Percentiles rank a stretch among this genome's conserved stretches.
Evolutionary conservation across 2,329 filamentous ascomycete species (phyloP).

Genomic region (Sarocladium kiliense): DNA sequence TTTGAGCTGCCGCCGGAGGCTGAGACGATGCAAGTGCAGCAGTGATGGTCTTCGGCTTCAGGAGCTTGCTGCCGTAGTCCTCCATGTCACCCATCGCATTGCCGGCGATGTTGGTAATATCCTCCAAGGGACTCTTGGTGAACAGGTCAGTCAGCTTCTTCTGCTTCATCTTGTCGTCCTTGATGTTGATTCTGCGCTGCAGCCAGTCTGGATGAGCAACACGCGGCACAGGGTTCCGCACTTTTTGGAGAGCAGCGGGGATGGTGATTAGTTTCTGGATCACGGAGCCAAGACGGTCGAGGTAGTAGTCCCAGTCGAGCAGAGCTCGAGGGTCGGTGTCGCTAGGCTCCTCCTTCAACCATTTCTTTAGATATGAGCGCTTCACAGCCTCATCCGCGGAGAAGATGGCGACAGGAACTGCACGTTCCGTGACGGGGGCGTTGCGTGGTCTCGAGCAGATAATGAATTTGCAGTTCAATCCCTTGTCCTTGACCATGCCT

Average conservation of each 20-base stretch:
- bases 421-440: conserved; percentile 89
- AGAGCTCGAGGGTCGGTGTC: conserved; percentile 87
- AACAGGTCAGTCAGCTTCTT: conserved; percentile 98
- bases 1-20: conserved; percentile 45
- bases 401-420: conserved; percentile 94
- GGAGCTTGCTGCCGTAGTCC: conserved; percentile 67
- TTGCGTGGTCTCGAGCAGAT: conserved; percentile 84
- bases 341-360: conserved; percentile 86
- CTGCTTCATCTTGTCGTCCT: conserved; percentile 97
- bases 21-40: conserved; percentile 52
- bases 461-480: conserved; percentile 98
- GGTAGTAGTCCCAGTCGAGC: conserved; percentile 96
- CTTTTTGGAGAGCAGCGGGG: conserved; percentile 89
- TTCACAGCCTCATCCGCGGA: conserved; percentile 88
- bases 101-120: conserved; percentile 62
- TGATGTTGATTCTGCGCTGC: conserved; percentile 85
- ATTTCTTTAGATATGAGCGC: conserved; percentile 85
- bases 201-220: conserved; percentile 97
- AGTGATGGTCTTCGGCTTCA: conserved; percentile 58
- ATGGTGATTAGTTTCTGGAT: conserved; percentile 99
- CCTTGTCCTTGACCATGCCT: conserved; percentile 99
- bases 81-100: conserved; percentile 64
- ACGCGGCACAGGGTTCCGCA: conserved; percentile 88
- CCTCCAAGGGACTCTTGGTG: conserved; percentile 61
- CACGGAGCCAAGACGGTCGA: conserved; percentile 90